Conservation (phyloP, 345 rosid species). For the Raphanus sativus region DNA sequence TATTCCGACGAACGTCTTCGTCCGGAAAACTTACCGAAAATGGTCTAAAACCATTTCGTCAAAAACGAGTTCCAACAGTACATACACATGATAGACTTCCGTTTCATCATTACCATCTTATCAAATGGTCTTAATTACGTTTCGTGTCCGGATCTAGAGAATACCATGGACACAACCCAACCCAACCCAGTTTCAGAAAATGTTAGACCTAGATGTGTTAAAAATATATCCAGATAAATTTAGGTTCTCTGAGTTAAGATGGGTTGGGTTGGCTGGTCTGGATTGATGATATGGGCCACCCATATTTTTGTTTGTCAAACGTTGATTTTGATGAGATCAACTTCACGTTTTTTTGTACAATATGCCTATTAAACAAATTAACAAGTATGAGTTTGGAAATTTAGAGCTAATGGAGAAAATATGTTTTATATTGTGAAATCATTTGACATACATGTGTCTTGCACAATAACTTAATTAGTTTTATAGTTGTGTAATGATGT, state of each 20-base stretch:
- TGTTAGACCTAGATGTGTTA: background rate
- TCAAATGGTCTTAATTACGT: background rate
- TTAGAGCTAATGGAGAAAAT: background rate
- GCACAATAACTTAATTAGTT: background rate
- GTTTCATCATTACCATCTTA: background rate
- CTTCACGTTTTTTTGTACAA: background rate
- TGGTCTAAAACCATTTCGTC: no score
- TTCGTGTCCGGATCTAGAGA: background rate
- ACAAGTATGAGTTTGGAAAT: background rate
- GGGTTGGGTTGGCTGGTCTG: background rate
- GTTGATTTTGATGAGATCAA: background rate
- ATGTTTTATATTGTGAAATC: background rate
- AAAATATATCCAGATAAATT: background rate
- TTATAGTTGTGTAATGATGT: background rate
- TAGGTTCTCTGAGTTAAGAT: background rate
- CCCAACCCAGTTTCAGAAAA: background rate
- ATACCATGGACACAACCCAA: background rate
- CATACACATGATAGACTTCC: background rate
- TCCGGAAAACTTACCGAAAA: no score
- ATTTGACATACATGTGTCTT: background rate
- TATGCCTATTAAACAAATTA: background rate
- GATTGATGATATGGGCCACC: background rate
- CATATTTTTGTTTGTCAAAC: background rate
- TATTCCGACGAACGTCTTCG: no score
- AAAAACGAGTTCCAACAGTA: no score